Conservation (phyloP, 1,284 basidiomycete species). For the Hemileia vastatrix region DNA sequence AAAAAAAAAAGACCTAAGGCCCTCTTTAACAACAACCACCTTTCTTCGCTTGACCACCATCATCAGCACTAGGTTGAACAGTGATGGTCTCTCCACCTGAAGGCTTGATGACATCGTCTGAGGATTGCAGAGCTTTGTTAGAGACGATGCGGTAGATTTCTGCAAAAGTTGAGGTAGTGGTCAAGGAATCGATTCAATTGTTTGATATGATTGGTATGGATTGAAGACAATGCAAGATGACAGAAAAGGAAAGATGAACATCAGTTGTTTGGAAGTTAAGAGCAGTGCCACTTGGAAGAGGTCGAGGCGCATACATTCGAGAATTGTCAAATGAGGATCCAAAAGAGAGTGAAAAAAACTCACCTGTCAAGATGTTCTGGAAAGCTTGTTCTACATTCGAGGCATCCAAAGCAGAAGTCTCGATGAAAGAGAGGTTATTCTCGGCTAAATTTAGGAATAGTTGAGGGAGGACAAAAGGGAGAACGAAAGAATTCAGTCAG, state of each 20-base stretch:
- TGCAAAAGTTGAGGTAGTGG: conserved; percentile 43
- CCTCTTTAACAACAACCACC: conserved; percentile 37
- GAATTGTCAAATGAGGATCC: background rate
- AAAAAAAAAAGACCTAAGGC: background rate
- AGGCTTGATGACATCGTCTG: conserved; percentile 50
- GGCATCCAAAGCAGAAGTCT: conserved; percentile 97
- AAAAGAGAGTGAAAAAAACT: conserved; percentile 36
- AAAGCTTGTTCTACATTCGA: conserved; percentile 95
- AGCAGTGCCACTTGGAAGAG: background rate
- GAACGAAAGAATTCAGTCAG: background rate
- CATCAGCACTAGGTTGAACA: conserved; percentile 59
- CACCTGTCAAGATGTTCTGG: conserved; percentile 91
- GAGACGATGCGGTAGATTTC: conserved; percentile 93
- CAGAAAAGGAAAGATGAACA: background rate
- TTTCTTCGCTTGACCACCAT: conserved; percentile 37
- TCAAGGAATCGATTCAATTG: no score
- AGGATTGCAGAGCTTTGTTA: conserved; percentile 72
- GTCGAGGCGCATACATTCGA: background rate
- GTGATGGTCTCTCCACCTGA: conserved; percentile 29
- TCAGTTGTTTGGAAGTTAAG: background rate
- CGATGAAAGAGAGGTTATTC: conserved; percentile 77
- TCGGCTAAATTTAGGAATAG: no score
- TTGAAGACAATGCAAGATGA: background rate
- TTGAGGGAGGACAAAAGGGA: background rate
- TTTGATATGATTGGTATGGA: background rate